Conservation (phyloP, 495 filamentous ascomycete genomes). For the Clavariopsis aquatica region DNA sequence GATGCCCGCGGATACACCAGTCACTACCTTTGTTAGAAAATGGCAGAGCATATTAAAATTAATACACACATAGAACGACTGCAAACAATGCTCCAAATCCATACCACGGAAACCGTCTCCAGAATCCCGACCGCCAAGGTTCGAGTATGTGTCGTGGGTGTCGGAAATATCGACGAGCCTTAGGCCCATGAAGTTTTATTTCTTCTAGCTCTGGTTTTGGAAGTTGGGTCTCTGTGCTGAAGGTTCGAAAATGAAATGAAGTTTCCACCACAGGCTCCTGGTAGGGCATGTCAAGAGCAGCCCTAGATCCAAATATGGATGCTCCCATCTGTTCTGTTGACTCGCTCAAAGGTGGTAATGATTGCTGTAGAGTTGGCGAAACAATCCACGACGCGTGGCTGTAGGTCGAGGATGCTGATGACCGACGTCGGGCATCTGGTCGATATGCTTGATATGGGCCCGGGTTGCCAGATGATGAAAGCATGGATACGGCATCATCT, state of each 20-base stretch:
- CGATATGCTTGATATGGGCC: constrained; percentile 25
- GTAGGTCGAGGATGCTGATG: constrained; percentile 3
- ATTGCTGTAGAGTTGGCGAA: constrained; percentile 10
- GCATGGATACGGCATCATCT: constrained; percentile 22
- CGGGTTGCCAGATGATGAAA: constrained; percentile 9
- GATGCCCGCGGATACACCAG: constrained; percentile 26
- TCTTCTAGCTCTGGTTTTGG: constrained; percentile 5
- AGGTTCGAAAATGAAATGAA: constrained; percentile 16
- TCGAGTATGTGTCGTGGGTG: constrained; percentile 26
- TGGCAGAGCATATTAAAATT: not conserved
- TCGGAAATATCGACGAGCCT: constrained; percentile 17
- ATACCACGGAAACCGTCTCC: constrained; percentile 28
- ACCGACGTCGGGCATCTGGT: constrained; percentile 5
- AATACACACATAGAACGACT: constrained; percentile 22
- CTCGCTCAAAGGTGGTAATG: constrained; percentile 2
- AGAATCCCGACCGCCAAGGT: constrained; percentile 26
- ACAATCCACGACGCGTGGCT: not conserved
- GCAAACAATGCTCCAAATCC: constrained; percentile 27
- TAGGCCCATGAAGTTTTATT: not conserved
- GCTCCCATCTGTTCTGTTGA: not conserved
- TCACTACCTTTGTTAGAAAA: constrained; percentile 22
- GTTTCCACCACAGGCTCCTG: constrained; percentile 27
- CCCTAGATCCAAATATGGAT: constrained; percentile 24
- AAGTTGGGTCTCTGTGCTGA: not conserved
- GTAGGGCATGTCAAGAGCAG: constrained; percentile 22